Evolutionary conservation across 805 yeast genomes (phyloP).

Genomic region (Candida caryicola): DNA sequence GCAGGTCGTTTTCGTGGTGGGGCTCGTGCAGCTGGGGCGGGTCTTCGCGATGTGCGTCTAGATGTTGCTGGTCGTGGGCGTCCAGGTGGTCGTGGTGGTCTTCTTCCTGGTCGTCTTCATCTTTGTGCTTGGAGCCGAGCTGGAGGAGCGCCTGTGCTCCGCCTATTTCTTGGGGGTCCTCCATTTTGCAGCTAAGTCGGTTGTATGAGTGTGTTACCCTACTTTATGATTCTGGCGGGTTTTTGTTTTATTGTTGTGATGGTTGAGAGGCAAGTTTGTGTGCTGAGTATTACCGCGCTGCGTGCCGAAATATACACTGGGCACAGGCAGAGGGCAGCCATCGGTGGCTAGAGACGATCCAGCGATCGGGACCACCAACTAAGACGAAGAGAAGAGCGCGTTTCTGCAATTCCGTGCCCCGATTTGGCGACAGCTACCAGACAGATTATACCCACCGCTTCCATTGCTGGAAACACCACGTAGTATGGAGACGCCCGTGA

Average conservation of each 20-base stretch:
- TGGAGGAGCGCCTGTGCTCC: constrained; percentile 46
- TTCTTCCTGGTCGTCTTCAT: constrained; percentile 6
- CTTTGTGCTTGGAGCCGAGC: constrained; percentile 33
- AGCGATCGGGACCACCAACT: too few species aligned
- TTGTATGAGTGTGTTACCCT: constrained; percentile 10
- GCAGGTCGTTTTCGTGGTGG: not conserved
- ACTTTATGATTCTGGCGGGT: constrained; percentile 9
- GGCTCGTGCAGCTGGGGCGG: too few species aligned
- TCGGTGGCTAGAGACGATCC: too few species aligned
- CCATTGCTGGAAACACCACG: too few species aligned
- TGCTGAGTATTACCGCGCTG: constrained; percentile 1
- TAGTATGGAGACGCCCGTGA: constrained; percentile 8
- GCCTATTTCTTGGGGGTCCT: constrained; percentile 40
- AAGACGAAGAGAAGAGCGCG: too few species aligned
- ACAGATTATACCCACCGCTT: too few species aligned
- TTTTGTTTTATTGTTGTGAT: not conserved
- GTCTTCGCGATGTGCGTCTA: too few species aligned
- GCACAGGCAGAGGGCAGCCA: too few species aligned
- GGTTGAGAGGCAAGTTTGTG: not conserved
- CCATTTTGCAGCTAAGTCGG: constrained; percentile 19
- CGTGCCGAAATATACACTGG: constrained; percentile 1
- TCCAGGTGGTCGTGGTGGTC: not conserved
- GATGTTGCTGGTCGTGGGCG: not conserved
- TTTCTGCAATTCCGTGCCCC: too few species aligned
- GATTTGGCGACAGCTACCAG: too few species aligned